A percentile compares a stretch with the other conserved stretches of the same genome.
Conservation (phyloP, 768 basidiomycete genomes). For the Naematelia encephala region DNA sequence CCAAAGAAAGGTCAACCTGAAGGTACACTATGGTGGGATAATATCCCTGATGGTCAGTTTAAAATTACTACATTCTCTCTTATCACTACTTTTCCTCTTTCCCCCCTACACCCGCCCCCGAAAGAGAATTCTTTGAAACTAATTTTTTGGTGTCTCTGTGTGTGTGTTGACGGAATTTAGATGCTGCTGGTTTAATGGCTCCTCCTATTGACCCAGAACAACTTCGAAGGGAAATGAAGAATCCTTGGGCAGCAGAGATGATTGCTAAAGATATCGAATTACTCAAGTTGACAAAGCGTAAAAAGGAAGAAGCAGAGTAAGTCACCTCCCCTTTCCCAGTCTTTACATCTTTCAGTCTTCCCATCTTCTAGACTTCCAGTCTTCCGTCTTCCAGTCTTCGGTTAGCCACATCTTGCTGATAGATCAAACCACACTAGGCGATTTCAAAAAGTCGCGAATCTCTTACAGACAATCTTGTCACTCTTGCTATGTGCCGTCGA, state of each 20-base stretch:
- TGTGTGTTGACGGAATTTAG: slow-evolving; percentile 13
- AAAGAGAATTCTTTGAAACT: too few species aligned
- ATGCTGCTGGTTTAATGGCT: slow-evolving; percentile 41
- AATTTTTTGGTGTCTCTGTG: too few species aligned
- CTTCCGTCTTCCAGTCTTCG: background rate
- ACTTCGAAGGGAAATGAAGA: slow-evolving; percentile 33
- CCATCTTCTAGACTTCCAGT: background rate
- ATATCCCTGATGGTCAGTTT: slow-evolving; percentile 45
- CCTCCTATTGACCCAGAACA: slow-evolving; percentile 43
- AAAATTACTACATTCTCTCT: background rate
- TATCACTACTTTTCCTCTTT: background rate
- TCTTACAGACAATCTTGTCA: slow-evolving; percentile 46
- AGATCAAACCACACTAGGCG: slow-evolving; percentile 21
- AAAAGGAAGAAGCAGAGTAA: slow-evolving; percentile 40
- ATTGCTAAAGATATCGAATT: slow-evolving; percentile 45
- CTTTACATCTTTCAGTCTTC: background rate
- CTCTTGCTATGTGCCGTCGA: slow-evolving; percentile 45
- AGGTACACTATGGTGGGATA: slow-evolving; percentile 51
- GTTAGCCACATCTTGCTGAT: slow-evolving; percentile 1
- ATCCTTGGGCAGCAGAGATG: slow-evolving; percentile 35
- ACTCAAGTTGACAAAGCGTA: slow-evolving; percentile 33
- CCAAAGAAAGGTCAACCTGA: slow-evolving; percentile 42
- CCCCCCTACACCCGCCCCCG: too few species aligned
- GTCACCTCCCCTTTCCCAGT: slow-evolving; percentile 4
- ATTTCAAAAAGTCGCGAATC: slow-evolving; percentile 45